phyloP scores from a whole-genome alignment of 805 yeast species.

The Yamadazyma akitaensis region DNA sequence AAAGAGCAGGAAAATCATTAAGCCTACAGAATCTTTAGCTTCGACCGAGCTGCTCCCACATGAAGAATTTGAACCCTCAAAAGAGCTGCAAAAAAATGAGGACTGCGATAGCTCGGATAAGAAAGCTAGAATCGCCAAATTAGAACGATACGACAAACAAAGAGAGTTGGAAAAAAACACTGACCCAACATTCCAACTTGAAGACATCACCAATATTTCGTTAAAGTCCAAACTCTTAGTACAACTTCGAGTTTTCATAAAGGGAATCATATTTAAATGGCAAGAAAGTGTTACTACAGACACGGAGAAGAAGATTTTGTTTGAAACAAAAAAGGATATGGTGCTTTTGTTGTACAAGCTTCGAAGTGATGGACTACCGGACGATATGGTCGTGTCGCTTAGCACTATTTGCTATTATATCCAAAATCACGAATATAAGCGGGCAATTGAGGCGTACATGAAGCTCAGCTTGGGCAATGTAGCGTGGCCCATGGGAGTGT shows the following conservation, averaged over 20 bases:
- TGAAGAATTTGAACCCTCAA: not conserved
- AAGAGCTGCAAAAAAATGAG: not conserved
- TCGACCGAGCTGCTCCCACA: too few relatives aligned
- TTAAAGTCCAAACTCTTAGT: slow-evolving; percentile 26
- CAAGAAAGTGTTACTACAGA: slow-evolving; percentile 16
- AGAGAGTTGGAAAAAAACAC: slow-evolving; percentile 24
- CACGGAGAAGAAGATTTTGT: slow-evolving; percentile 15
- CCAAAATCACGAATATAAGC: slow-evolving; percentile 49
- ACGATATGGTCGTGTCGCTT: slow-evolving; percentile 50
- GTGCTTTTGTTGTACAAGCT: slow-evolving; percentile 47
- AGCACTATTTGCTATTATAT: slow-evolving; percentile 57
- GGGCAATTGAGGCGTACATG: slow-evolving; percentile 68
- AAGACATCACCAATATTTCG: slow-evolving; percentile 26
- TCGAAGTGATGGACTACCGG: slow-evolving; percentile 35
- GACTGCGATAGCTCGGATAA: not conserved
- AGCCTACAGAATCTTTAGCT: too few relatives aligned
- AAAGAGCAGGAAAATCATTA: too few relatives aligned
- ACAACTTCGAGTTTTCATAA: slow-evolving; percentile 49
- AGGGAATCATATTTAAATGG: slow-evolving; percentile 45
- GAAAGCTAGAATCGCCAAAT: not conserved
- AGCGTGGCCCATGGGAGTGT: slow-evolving; percentile 90
- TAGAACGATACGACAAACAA: slow-evolving; percentile 21
- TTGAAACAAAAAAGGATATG: slow-evolving; percentile 44
- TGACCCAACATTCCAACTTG: slow-evolving; percentile 16
- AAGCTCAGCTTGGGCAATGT: slow-evolving; percentile 80